These are phyloP conservation scores for Pseudogymnoascus sp. DNA, from an alignment of 2,329 filamentous ascomycete species.

Conservation along the genomic window DNA sequence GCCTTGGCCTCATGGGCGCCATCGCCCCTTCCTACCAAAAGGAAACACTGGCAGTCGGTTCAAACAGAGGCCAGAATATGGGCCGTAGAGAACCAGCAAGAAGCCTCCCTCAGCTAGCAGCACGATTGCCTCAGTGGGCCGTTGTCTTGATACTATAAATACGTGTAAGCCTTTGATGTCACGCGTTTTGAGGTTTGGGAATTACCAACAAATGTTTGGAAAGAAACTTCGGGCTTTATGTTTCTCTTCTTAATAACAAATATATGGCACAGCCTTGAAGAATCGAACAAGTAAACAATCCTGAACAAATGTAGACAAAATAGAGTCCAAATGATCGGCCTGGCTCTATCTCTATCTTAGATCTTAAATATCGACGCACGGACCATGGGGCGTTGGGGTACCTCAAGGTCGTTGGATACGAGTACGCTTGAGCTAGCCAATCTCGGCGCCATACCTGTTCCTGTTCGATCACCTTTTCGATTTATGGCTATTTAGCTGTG, in stretches of 20 bases:
- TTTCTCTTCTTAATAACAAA: neutral
- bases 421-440: slow-evolving; percentile 3
- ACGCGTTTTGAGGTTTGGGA: neutral
- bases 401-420: slow-evolving; percentile 1
- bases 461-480: neutral
- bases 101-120: neutral
- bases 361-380: slow-evolving; percentile 1
- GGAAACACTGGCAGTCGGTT: neutral
- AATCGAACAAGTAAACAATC: neutral
- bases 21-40: slow-evolving; percentile 11
- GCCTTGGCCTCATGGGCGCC: slow-evolving; percentile 34
- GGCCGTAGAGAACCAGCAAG: neutral
- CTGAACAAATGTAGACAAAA: slow-evolving; percentile 2
- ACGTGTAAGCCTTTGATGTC: neutral
- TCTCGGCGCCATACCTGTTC: neutral
- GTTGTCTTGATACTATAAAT: neutral
- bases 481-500: slow-evolving; percentile 4
- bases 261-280: neutral
- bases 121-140: neutral
- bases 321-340: neutral
- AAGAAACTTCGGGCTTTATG: neutral
- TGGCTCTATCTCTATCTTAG: slow-evolving; percentile 3
- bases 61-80: neutral
- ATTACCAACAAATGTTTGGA: neutral
- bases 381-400: neutral